Percentiles rank a stretch among this genome's conserved stretches.
phyloP scores from a whole-genome alignment of 495 filamentous ascomycete genomes.

The Evansstolkia leycettana region DNA sequence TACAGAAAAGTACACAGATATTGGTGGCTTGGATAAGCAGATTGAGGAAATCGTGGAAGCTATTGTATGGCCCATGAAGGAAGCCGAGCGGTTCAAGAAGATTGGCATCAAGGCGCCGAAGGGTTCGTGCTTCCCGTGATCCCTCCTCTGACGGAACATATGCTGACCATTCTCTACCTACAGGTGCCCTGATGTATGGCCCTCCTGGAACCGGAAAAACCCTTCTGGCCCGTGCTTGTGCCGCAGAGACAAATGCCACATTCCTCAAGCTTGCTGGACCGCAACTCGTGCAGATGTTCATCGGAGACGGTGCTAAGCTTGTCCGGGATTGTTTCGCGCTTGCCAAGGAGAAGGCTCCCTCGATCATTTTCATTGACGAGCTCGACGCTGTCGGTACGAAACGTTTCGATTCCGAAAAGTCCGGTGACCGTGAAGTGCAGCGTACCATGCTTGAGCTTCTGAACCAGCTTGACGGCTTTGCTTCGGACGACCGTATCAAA shows the following conservation, averaged over 20 bases:
- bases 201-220: slow-evolving; percentile 95
- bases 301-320: slow-evolving; percentile 95
- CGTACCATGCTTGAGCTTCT: slow-evolving; percentile 98
- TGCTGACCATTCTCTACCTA: slow-evolving; percentile 8
- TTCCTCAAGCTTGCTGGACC: slow-evolving; percentile 98
- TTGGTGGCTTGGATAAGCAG: slow-evolving; percentile 96
- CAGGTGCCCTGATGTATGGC: slow-evolving; percentile 96
- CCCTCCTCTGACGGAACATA: not conserved
- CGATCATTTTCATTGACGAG: slow-evolving; percentile 99
- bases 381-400: slow-evolving; percentile 95
- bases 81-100: slow-evolving; percentile 97
- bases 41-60: slow-evolving; percentile 99
- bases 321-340: slow-evolving; percentile 96
- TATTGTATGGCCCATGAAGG: slow-evolving; percentile 99
- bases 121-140: slow-evolving; percentile 46
- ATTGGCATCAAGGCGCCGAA: slow-evolving; percentile 99
- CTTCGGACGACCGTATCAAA: slow-evolving; percentile 97
- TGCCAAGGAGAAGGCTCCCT: slow-evolving; percentile 94
- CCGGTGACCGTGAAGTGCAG: slow-evolving; percentile 94
- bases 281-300: slow-evolving; percentile 99
- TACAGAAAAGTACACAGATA: slow-evolving; percentile 97
- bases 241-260: slow-evolving; percentile 94
- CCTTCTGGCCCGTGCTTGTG: slow-evolving; percentile 90
- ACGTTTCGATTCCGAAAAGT: slow-evolving; percentile 98
- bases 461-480: slow-evolving; percentile 98